phyloP scores from a whole-genome alignment of 129 eudicot genomes.

The Helichrysum umbraculigerum region DNA sequence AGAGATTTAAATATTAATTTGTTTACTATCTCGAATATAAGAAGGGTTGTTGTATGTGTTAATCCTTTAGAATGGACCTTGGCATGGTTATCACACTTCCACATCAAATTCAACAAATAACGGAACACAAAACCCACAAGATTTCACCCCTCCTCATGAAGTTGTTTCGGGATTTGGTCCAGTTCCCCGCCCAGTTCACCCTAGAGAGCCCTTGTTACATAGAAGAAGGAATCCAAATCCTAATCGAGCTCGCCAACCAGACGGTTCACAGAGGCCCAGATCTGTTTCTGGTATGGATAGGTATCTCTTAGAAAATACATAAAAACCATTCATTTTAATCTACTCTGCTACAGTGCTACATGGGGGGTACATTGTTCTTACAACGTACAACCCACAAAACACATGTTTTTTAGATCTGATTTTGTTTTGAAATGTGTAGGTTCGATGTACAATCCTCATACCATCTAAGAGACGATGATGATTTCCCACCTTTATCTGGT shows the following conservation, averaged over 20 bases:
- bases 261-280: constrained; percentile 43
- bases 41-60: constrained; percentile 8
- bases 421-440: constrained; percentile 42
- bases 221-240: constrained; percentile 28
- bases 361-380: constrained; percentile 13
- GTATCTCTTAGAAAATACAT: constrained; percentile 23
- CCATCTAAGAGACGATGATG: constrained; percentile 66
- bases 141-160: not conserved
- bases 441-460: constrained; percentile 45
- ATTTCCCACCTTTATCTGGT: constrained; percentile 72
- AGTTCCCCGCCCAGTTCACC: constrained; percentile 19
- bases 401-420: not conserved
- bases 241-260: constrained; percentile 27
- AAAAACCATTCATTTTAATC: not conserved
- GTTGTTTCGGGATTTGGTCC: not conserved
- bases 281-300: constrained; percentile 47
- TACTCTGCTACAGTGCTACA: constrained; percentile 7
- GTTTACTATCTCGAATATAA: not conserved
- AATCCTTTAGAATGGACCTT: constrained; percentile 30
- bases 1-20: not conserved
- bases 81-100: constrained; percentile 27
- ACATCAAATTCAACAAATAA: constrained; percentile 31
- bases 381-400: constrained; percentile 9
- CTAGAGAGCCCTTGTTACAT: constrained; percentile 34
- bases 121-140: constrained; percentile 1